Percentiles rank a stretch among this genome's conserved stretches.
phyloP scores from a whole-genome alignment of 2,329 filamentous ascomycete genomes.

The Elsinoe batatas region DNA sequence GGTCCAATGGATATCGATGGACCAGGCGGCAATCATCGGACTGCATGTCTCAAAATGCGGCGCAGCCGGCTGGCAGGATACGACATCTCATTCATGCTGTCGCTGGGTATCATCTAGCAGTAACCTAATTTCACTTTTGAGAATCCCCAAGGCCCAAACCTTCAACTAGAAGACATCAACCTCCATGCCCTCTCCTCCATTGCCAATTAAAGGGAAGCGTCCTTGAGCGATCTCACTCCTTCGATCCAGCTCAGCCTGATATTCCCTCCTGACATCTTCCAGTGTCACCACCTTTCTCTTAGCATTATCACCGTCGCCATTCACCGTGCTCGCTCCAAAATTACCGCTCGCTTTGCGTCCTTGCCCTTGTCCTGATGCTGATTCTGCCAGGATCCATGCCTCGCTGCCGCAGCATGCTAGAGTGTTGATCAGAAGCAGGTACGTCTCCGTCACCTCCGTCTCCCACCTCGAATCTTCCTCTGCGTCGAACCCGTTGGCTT shows the following conservation, averaged over 20 bases:
- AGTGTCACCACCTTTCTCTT: slow-evolving; percentile 76
- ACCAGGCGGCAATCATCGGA: too few relatives aligned
- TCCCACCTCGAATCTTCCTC: slow-evolving; percentile 24
- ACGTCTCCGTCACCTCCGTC: slow-evolving; percentile 54
- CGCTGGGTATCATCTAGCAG: not conserved
- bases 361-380: slow-evolving; percentile 20
- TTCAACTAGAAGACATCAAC: slow-evolving; percentile 16
- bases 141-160: not conserved
- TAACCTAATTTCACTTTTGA: not conserved
- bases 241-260: slow-evolving; percentile 80
- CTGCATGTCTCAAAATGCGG: too few relatives aligned
- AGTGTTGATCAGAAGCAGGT: slow-evolving; percentile 86
- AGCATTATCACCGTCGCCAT: slow-evolving; percentile 16
- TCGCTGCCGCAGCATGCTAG: slow-evolving; percentile 79
- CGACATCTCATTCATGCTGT: too few relatives aligned
- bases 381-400: slow-evolving; percentile 62
- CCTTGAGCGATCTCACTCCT: slow-evolving; percentile 81
- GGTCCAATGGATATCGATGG: too few relatives aligned
- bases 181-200: slow-evolving; percentile 29
- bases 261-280: slow-evolving; percentile 76
- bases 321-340: not conserved
- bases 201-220: slow-evolving; percentile 64
- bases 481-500: slow-evolving; percentile 25
- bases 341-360: slow-evolving; percentile 14
- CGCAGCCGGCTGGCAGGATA: too few relatives aligned